Evolutionary conservation across 2,329 filamentous ascomycete genomes (phyloP).

Genomic region (Aspergillus niger): DNA sequence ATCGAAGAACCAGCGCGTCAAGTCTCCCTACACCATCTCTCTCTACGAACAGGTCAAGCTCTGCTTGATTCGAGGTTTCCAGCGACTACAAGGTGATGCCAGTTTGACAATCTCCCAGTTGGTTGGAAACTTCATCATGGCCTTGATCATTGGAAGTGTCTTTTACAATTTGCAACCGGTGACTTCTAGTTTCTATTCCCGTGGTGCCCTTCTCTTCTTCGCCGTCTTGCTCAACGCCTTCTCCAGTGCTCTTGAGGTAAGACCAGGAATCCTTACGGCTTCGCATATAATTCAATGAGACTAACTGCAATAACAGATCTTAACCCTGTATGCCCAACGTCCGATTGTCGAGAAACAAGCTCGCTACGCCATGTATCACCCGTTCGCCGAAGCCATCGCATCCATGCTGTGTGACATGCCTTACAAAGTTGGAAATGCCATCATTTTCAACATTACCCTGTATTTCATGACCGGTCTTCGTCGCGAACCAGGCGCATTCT

Average conservation of each 20-base stretch:
- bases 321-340: slow-evolving; percentile 83
- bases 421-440: slow-evolving; percentile 73
- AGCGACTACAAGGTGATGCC: slow-evolving; percentile 74
- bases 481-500: slow-evolving; percentile 73
- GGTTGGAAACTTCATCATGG: slow-evolving; percentile 70
- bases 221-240: slow-evolving; percentile 86
- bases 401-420: slow-evolving; percentile 87
- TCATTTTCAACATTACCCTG: slow-evolving; percentile 75
- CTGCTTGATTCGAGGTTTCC: slow-evolving; percentile 79
- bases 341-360: slow-evolving; percentile 89
- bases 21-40: slow-evolving; percentile 82
- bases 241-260: slow-evolving; percentile 70
- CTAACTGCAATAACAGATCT: slow-evolving; percentile 56
- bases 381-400: slow-evolving; percentile 81
- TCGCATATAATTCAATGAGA: neutral
- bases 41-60: slow-evolving; percentile 73
- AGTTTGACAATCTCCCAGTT: slow-evolving; percentile 69
- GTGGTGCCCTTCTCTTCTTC: slow-evolving; percentile 82
- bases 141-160: slow-evolving; percentile 75
- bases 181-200: slow-evolving; percentile 74
- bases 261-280: neutral
- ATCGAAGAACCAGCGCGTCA: slow-evolving; percentile 55
- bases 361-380: slow-evolving; percentile 85
- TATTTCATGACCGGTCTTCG: slow-evolving; percentile 88
- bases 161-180: slow-evolving; percentile 72